Conservation (phyloP, 148 eudicot species). For the Chenopodium suecicum region DNA sequence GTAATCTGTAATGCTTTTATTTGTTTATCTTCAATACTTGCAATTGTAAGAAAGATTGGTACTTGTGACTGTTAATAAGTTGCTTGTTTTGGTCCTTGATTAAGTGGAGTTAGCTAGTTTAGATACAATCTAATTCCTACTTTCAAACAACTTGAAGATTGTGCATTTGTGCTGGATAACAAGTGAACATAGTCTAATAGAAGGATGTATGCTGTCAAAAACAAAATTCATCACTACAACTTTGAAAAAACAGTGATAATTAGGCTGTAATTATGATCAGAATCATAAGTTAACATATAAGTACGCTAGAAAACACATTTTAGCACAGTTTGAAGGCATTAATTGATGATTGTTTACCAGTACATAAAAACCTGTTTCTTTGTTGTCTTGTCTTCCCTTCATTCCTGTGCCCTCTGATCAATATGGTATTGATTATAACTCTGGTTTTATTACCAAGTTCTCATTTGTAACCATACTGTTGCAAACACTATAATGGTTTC, state of each 20-base stretch:
- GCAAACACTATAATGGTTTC: too few species aligned
- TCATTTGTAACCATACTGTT: too few species aligned
- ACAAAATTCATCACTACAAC: background rate
- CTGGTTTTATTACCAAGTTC: too few species aligned
- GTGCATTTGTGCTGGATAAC: background rate
- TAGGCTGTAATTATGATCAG: background rate
- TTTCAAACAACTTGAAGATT: background rate
- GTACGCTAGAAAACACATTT: too few species aligned
- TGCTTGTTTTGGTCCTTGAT: background rate
- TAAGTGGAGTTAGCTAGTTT: background rate
- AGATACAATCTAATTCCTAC: background rate
- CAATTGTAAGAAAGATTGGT: background rate
- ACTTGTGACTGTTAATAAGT: background rate
- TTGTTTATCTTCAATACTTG: background rate
- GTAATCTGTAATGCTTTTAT: constrained; percentile 30
- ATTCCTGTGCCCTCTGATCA: background rate
- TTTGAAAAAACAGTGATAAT: background rate
- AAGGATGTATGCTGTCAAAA: background rate
- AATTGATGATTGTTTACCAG: too few species aligned
- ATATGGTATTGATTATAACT: background rate
- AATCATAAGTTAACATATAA: background rate
- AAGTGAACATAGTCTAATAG: background rate
- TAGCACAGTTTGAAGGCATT: too few species aligned
- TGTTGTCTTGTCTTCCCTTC: background rate
- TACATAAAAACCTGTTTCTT: too few species aligned